Base-by-base conservation (phyloP, 768 basidiomycete genomes). In the Boletus pseudopeckii region DNA sequence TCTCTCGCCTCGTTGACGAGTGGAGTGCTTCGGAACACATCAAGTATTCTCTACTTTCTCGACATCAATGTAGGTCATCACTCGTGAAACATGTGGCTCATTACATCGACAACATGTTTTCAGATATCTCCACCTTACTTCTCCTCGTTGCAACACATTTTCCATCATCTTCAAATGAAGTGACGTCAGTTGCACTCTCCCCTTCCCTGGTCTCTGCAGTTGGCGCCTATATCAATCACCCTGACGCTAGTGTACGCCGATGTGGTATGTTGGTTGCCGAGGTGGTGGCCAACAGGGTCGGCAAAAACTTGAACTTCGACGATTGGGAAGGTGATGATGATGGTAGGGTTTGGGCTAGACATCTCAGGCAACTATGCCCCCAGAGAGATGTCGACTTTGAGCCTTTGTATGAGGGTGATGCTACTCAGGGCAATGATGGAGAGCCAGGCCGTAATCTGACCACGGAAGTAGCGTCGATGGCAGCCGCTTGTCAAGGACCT, bases 201-300 rank as follows among this genome's bases (percentile, higher is more conserved):
- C 74, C 83, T 5, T 53, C 74, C 1, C 86, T 98, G 64, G 78
- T 98, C 56, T 72, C 75, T 20, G 82, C 82, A 13, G 77, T 97
- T 43, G 81, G 85, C 7, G 70, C 72, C 6, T 98, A 97, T 64
- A 83, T 99, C 42, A 77, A 77, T 1, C 92, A 96, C 69, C 71
- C 85, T 7, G 92, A 96, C 49, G 71, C 75, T 1, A 77, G 84
- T 4, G 79, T 97, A 18, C 85, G 96, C 4, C 80, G 86, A 24
- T 89, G 92, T 60, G 97, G 97, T 4, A 96, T 99, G 93, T 79
- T 98, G 33, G 84, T 83, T 1, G 96, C 90, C 1, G 96, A 99
- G 71, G 75, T 87, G 17, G 78, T 88, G 9, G 89, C 92, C 1
- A 72, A 75, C 6, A 74, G 75, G 26, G 76, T 76, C 14, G 80